These are phyloP conservation scores for Fistulina hepatica DNA, from an alignment of 1,284 basidiomycete species.

Conservation along the genomic window DNA sequence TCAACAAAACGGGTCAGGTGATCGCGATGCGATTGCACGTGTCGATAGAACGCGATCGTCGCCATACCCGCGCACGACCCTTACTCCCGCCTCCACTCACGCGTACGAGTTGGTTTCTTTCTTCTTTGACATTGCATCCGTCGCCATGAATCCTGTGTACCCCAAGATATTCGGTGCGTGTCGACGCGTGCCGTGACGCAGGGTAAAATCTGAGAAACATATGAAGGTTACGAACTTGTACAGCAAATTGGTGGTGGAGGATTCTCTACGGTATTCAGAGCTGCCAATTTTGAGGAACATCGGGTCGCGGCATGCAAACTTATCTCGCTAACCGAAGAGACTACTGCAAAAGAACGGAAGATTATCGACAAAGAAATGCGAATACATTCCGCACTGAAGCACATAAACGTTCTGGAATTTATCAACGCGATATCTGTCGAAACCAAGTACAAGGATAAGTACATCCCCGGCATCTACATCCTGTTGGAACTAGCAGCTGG, in stretches of 20 bases:
- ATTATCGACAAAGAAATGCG: slow-evolving; percentile 90
- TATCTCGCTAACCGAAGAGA: slow-evolving; percentile 48
- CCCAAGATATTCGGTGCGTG: too few species aligned
- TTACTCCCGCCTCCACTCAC: too few species aligned
- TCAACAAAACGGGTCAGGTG: too few species aligned
- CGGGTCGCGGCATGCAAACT: slow-evolving; percentile 81
- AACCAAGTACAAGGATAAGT: slow-evolving; percentile 43
- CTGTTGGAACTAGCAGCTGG: slow-evolving; percentile 87
- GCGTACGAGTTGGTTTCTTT: too few species aligned
- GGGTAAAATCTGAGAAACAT: too few species aligned
- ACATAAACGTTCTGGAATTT: slow-evolving; percentile 79
- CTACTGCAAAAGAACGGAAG: slow-evolving; percentile 59
- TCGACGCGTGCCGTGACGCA: too few species aligned
- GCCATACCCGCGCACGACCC: too few species aligned
- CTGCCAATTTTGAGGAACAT: slow-evolving; percentile 56
- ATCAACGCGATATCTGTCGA: slow-evolving; percentile 70
- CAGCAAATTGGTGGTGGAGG: slow-evolving; percentile 77
- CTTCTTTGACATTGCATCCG: too few species aligned
- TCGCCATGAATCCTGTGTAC: too few species aligned
- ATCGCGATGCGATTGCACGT: too few species aligned
- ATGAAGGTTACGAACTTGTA: slow-evolving; percentile 66
- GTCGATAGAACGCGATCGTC: too few species aligned
- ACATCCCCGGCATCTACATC: slow-evolving; percentile 82
- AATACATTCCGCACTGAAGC: slow-evolving; percentile 78
- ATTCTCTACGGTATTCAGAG: slow-evolving; percentile 81